These are phyloP conservation scores for Penicillium nucicola DNA, from an alignment of 495 filamentous ascomycete species.

Conservation along the genomic window DNA sequence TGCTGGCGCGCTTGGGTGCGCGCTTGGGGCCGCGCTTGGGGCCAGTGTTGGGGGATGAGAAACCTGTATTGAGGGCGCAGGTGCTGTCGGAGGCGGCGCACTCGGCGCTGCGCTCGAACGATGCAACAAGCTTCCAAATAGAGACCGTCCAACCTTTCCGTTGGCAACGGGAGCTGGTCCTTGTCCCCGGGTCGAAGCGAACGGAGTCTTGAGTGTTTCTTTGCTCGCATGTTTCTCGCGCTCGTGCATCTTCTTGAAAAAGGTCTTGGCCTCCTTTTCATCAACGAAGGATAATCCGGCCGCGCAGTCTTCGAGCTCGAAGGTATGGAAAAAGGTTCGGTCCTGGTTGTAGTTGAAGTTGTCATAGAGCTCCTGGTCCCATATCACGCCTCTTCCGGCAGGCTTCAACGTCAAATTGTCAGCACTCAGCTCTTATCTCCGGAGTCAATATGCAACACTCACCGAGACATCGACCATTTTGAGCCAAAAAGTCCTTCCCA, in stretches of 20 bases:
- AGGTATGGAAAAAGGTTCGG: constrained; percentile 93
- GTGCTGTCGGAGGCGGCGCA: constrained; percentile 40
- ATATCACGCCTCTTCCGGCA: constrained; percentile 82
- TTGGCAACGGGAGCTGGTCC: constrained; percentile 45
- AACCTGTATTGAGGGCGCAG: constrained; percentile 47
- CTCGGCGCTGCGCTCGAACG: constrained; percentile 60
- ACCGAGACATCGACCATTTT: constrained; percentile 97
- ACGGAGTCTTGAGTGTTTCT: constrained; percentile 72
- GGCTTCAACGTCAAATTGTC: constrained; percentile 47
- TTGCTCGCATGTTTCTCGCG: constrained; percentile 91
- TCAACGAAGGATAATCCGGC: constrained; percentile 89
- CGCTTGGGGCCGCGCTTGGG: constrained; percentile 29
- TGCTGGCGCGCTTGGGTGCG: constrained; percentile 28
- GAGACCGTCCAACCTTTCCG: constrained; percentile 49
- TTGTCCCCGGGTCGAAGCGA: constrained; percentile 57
- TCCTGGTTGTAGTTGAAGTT: constrained; percentile 93
- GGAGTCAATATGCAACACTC: constrained; percentile 32
- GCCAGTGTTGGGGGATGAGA: constrained; percentile 37
- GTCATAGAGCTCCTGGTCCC: constrained; percentile 98
- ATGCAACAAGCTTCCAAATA: constrained; percentile 70
- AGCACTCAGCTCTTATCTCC: constrained; percentile 10
- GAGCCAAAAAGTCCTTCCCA: constrained; percentile 94
- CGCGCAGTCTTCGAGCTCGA: constrained; percentile 88
- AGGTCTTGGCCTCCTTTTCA: constrained; percentile 93
- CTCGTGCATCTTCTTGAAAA: constrained; percentile 92